Percentiles rank a stretch among this genome's conserved stretches.
Evolutionary conservation across 2,329 filamentous ascomycete genomes (phyloP).

Genomic region (Microsporum audouinii): DNA sequence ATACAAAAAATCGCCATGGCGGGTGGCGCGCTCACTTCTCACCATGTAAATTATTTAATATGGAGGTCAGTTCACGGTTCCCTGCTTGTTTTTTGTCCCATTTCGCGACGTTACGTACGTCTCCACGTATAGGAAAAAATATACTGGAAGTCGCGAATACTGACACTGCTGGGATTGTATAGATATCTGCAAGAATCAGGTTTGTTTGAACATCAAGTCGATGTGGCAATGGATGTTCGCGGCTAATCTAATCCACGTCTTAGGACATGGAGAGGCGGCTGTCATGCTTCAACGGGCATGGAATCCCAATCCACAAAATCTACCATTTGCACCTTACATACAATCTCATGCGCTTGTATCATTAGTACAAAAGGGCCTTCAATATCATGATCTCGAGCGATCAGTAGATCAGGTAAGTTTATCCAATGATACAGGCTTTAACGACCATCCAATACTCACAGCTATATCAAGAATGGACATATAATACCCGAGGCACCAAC

Average conservation of each 20-base stretch:
- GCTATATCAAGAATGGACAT: slow-evolving; percentile 28
- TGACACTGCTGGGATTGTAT: slow-evolving; percentile 5
- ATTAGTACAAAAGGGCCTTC: slow-evolving; percentile 53
- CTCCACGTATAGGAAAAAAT: not conserved
- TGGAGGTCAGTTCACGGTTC: slow-evolving; percentile 44
- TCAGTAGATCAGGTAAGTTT: slow-evolving; percentile 38
- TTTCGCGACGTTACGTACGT: slow-evolving; percentile 10
- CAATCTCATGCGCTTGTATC: slow-evolving; percentile 48
- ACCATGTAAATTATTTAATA: slow-evolving; percentile 59
- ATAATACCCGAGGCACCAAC: slow-evolving; percentile 25
- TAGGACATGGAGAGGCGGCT: slow-evolving; percentile 48
- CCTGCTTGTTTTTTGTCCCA: slow-evolving; percentile 7
- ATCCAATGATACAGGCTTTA: slow-evolving; percentile 3
- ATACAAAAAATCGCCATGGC: slow-evolving; percentile 25
- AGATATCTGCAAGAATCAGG: slow-evolving; percentile 48
- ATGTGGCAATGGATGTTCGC: slow-evolving; percentile 11
- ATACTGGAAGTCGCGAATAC: not conserved
- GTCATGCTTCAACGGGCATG: slow-evolving; percentile 51
- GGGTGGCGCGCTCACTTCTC: slow-evolving; percentile 34
- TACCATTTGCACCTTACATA: slow-evolving; percentile 51
- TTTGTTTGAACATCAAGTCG: slow-evolving; percentile 23
- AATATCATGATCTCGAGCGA: slow-evolving; percentile 41
- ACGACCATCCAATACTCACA: slow-evolving; percentile 3
- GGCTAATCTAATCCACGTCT: slow-evolving; percentile 1
- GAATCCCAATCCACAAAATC: slow-evolving; percentile 49